Base-by-base conservation (phyloP, 257 asterid genomes). In the Solanum sejunctum region DNA sequence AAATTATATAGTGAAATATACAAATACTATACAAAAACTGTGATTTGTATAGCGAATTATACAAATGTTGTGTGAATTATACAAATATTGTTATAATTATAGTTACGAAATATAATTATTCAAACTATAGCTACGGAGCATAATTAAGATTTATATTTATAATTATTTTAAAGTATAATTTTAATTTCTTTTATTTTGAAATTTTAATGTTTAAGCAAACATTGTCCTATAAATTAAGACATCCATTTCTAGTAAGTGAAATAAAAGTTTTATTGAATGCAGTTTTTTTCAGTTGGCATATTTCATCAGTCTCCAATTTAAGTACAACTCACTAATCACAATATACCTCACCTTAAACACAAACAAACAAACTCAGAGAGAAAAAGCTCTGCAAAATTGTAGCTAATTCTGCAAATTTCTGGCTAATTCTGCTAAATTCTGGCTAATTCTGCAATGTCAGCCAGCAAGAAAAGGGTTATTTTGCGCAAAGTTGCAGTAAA, bases 401-500 rank as follows among this genome's bases (percentile, higher is more conserved):
- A 0, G 10, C 20, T 70, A 11, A 18, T 6, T 15, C 17, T 61
- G 80, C 88, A 84, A 92, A 4, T 36, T 4, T 3, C 41, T 36
- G 41, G 41, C 41, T 36, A 11, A 18, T 5, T 15, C 17, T 61
- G 82, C 88, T 84, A 92, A 36, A 3, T 36, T 3, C 41, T 36
- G 41, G 41, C 41, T 36, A 11, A 18, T 6, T 15, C 17, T 61
- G 82, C 88, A 84, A 92, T 91, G 97, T 85, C 95, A 54, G 82
- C 67, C 78, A 20, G 55, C 90, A 90, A 90, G 86, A 93, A 85
- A 84, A 89, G 86, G 80, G 77, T 91, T 80, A 86, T 83, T 57
- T 90, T 92, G 11, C 91, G 82, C 88, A 85, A 91, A 7, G 88
- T 85, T 8, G 55, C 91, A 1, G 94, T 92, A n/a, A 89, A 91